A percentile compares a stretch with the other conserved stretches of the same genome.
phyloP scores from a whole-genome alignment of 2,329 filamentous ascomycete genomes.

The Thielaviopsis punctulata region DNA sequence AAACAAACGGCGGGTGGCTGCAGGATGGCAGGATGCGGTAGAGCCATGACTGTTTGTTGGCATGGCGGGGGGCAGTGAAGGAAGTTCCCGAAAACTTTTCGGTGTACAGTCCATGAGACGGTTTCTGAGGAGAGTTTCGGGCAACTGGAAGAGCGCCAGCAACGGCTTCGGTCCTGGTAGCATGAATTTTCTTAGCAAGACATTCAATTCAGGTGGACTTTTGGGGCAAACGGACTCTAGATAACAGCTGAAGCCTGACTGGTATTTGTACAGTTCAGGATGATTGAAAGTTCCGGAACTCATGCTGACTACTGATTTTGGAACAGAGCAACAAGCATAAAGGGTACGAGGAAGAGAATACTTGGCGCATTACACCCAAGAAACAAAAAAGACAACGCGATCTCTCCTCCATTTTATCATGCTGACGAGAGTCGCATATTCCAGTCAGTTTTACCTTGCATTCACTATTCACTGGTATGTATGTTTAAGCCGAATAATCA shows the following conservation, averaged over 20 bases:
- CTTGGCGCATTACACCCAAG: no score
- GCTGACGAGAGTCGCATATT: no score
- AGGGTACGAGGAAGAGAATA: no score
- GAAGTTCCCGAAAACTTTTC: conserved; percentile 61
- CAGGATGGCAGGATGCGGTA: conserved; percentile 53
- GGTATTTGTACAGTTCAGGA: conserved; percentile 51
- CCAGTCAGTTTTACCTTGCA: no score
- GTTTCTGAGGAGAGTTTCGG: conserved; percentile 69
- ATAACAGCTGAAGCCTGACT: conserved; percentile 61
- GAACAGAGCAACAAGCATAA: not conserved
- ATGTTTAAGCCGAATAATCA: no score
- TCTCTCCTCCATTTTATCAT: no score
- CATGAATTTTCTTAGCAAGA: not conserved
- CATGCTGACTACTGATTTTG: conserved; percentile 20
- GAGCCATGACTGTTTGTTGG: conserved; percentile 56
- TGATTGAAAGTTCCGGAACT: conserved; percentile 31
- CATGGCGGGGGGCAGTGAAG: conserved; percentile 51
- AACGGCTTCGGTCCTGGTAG: conserved; percentile 53
- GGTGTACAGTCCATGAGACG: conserved; percentile 60
- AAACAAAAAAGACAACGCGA: no score
- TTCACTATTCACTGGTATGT: no score
- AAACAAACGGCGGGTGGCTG: conserved; percentile 41
- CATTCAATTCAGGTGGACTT: not conserved
- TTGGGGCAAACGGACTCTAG: conserved; percentile 47
- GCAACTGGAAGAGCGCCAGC: conserved; percentile 56